Base-by-base conservation (phyloP, 495 filamentous ascomycete species). In the Podospora pseudoanserina region DNA sequence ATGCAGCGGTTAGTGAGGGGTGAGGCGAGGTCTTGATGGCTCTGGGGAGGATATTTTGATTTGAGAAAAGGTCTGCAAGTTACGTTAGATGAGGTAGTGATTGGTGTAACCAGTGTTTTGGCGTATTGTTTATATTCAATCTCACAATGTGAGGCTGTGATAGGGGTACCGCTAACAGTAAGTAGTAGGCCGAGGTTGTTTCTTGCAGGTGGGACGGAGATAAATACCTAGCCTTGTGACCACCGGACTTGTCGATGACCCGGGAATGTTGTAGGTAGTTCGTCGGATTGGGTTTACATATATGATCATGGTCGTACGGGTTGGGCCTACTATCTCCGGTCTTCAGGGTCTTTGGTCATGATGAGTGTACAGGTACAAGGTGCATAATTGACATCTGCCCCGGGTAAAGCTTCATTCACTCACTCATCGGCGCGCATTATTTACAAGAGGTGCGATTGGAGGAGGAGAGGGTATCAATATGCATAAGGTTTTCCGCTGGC, bases 401-500 rank as follows among this genome's bases (percentile, higher is more conserved):
- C 3, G 39, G 39, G 5, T 0, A 49, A 49, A 49, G 39, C 39
- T 49, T 49, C 19, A 49, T 49, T 23, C 23, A 49, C 7, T 49
- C 39, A 49, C 39, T 49, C 39, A 49, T 49, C 13, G 39, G 39
- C 39, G 39, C 39, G 39, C 39, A 49, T 49, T 49, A 27, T 59
- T 59, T 20, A 18, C n/a, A 59, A 16, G 26, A 6, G 2, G 3
- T 15, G 9, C 26, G 56, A 59, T 59, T 59, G 56, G 56, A 59
- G 13, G 9, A 18, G 7, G 5, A 18, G 26, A 15, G 19, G 56
- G 39, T 11, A 28, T 28, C 32, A 23, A 23, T 26, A 23, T 57
- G 44, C 23, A 57, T 65, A 54, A 57, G 32, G 63, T 44, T 62
- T 9, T 62, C 65, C 59, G 59, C n/a, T 39, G 19, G 68, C 73